Evolutionary conservation across 768 basidiomycete genomes (phyloP).

Genomic region (Naganishia randhawae): DNA sequence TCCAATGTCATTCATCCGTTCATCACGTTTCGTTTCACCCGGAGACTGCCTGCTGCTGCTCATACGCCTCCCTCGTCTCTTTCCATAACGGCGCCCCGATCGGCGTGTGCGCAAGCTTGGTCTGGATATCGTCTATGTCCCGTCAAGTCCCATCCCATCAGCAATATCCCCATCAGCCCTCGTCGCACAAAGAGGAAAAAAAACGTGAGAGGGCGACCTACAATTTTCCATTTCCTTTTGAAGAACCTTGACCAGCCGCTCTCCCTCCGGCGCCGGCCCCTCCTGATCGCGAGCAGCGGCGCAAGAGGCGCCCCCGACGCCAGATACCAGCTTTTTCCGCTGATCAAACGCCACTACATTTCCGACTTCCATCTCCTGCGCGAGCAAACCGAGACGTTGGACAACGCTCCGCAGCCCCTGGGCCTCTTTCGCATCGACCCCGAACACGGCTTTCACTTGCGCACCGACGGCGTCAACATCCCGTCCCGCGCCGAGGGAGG

Average conservation of each 20-base stretch:
- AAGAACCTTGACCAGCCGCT: background rate
- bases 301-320: background rate
- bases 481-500: background rate
- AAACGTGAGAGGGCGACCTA: background rate
- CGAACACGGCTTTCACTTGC: slow-evolving; percentile 1
- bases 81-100: slow-evolving; percentile 12
- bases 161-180: background rate
- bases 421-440: background rate
- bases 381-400: background rate
- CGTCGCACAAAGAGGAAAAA: background rate
- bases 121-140: slow-evolving; percentile 16
- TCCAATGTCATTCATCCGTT: too few species aligned
- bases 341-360: slow-evolving; percentile 8
- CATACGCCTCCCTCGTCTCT: background rate
- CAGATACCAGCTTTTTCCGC: background rate
- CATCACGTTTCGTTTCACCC: too few species aligned
- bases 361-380: slow-evolving; percentile 15
- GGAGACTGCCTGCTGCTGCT: too few species aligned
- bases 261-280: background rate
- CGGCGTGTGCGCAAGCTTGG: slow-evolving; percentile 1
- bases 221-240: slow-evolving; percentile 19
- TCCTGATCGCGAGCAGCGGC: background rate
- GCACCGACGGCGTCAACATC: background rate
- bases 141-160: too few species aligned
- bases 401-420: background rate